Evolutionary conservation across 108 stramenopile species (phyloP).

Genomic region (Nannochloropsis oceanica): DNA sequence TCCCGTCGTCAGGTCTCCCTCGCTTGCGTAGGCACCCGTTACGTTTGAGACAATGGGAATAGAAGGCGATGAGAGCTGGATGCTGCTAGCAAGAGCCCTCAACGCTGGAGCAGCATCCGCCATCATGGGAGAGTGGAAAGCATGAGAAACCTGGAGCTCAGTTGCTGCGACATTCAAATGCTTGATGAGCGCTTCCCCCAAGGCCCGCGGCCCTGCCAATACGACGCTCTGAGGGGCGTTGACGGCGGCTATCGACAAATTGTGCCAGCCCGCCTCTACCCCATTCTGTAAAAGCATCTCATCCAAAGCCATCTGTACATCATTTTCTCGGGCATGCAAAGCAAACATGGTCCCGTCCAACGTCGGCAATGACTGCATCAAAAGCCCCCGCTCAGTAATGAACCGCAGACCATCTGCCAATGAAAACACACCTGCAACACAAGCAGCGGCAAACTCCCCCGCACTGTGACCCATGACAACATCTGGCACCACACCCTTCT

Average conservation of each 20-base stretch:
- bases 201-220: constrained; percentile 1
- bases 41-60: constrained; percentile 21
- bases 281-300: background rate
- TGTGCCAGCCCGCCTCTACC: background rate
- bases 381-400: background rate
- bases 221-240: constrained; percentile 15
- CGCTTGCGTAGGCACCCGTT: constrained; percentile 3
- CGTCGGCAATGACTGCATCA: background rate
- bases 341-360: background rate
- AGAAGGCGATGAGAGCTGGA: background rate
- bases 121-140: constrained; percentile 34
- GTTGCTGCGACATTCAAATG: background rate
- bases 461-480: constrained; percentile 35
- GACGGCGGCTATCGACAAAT: constrained; percentile 5
- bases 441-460: constrained; percentile 34
- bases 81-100: background rate
- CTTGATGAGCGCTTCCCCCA: constrained; percentile 1
- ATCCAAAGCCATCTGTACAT: background rate
- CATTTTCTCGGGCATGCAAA: background rate
- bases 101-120: constrained; percentile 13
- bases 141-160: constrained; percentile 11
- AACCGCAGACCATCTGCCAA: constrained; percentile 4
- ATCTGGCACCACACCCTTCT: constrained; percentile 4
- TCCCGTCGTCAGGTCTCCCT: constrained; percentile 12
- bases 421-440: constrained; percentile 18